Percentiles rank a stretch among this genome's conserved stretches.
Conservation (phyloP, 148 eudicot species). For the Rhododendron kiyosumense region DNA sequence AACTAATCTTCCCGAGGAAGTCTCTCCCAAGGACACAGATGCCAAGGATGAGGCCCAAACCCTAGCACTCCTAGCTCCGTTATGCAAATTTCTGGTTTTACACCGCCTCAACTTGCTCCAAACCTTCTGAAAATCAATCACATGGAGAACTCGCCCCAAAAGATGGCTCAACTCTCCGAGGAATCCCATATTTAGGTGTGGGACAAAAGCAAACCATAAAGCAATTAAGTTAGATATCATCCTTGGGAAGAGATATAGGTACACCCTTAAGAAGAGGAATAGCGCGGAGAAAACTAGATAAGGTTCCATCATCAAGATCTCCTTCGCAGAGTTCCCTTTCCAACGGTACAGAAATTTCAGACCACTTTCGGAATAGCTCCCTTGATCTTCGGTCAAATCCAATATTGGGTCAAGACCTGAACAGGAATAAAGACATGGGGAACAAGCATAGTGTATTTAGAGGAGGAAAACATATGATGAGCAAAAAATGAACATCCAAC, state of each 20-base stretch:
- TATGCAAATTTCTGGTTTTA: slow-evolving; percentile 38
- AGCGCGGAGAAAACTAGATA: slow-evolving; percentile 27
- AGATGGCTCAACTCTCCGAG: slow-evolving; percentile 41
- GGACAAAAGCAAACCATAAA: slow-evolving; percentile 27
- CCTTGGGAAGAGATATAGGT: slow-evolving; percentile 32
- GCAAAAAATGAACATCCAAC: not conserved
- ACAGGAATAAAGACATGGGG: not conserved
- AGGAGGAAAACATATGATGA: not conserved
- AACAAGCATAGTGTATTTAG: not conserved
- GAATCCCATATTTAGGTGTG: slow-evolving; percentile 27
- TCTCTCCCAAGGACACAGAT: slow-evolving; percentile 43
- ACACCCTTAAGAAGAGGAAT: slow-evolving; percentile 33
- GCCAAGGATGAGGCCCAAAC: slow-evolving; percentile 49
- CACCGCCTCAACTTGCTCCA: slow-evolving; percentile 37
- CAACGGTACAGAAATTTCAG: slow-evolving; percentile 17
- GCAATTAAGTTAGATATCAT: slow-evolving; percentile 23
- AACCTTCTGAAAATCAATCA: slow-evolving; percentile 31
- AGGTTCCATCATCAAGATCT: slow-evolving; percentile 31
- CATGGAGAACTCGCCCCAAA: slow-evolving; percentile 27
- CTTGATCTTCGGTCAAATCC: slow-evolving; percentile 10
- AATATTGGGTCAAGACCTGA: slow-evolving; percentile 30
- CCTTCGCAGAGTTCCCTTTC: slow-evolving; percentile 29
- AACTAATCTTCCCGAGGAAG: slow-evolving; percentile 27
- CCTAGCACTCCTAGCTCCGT: slow-evolving; percentile 37
- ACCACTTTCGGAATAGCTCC: slow-evolving; percentile 4